Conservation (phyloP, 305 asterid species). For the Euphrasia arctica region DNA sequence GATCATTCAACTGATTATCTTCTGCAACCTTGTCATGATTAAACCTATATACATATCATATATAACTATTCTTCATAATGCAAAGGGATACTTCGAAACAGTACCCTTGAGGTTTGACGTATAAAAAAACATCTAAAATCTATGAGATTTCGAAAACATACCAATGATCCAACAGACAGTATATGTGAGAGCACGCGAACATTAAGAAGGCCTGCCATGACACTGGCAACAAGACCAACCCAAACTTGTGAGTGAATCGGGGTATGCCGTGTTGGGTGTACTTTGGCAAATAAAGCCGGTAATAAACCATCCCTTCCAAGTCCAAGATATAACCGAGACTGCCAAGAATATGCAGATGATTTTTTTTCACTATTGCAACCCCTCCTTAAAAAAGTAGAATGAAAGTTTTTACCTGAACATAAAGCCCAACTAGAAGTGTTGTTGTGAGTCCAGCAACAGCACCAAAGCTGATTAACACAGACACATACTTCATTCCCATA, state of each 20-base stretch:
- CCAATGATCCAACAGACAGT: conserved; percentile 70
- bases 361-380: conserved; percentile 6
- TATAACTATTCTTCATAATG: conserved; percentile 14
- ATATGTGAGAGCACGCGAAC: conserved; percentile 63
- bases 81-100: not conserved
- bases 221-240: conserved; percentile 82
- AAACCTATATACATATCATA: not conserved
- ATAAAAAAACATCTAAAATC: not conserved
- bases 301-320: conserved; percentile 96
- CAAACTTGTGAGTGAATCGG: conserved; percentile 89
- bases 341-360: conserved; percentile 18
- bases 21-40: conserved; percentile 10
- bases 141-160: conserved; percentile 32
- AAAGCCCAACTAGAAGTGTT: conserved; percentile 87
- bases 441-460: conserved; percentile 65
- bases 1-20: conserved; percentile 26
- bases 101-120: too few species aligned
- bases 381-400: not conserved
- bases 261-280: conserved; percentile 75
- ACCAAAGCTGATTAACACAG: conserved; percentile 43
- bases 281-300: conserved; percentile 73
- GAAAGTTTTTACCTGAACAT: conserved; percentile 62
- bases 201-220: conserved; percentile 49
- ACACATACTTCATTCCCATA: conserved; percentile 44
- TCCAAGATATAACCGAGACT: conserved; percentile 97